Evolutionary conservation across 495 filamentous ascomycete genomes (phyloP).

Genomic region (Chaetomium fimeti): DNA sequence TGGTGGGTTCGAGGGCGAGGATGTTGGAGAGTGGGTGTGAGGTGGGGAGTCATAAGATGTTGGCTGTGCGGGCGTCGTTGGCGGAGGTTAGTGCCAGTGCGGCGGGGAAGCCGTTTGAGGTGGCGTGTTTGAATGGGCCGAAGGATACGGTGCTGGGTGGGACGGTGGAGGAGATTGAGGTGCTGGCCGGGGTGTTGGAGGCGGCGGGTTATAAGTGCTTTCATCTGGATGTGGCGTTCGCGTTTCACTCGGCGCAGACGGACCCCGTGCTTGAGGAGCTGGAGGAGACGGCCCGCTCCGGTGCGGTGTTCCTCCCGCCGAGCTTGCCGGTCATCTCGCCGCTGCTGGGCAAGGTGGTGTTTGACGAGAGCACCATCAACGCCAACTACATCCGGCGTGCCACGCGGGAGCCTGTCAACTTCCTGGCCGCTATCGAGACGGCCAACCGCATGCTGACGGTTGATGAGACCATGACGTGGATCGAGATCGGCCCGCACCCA

Average conservation of each 20-base stretch:
- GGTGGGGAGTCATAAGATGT: constrained; percentile 67
- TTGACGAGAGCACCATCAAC: constrained; percentile 57
- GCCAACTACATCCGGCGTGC: constrained; percentile 63
- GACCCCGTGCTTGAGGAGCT: constrained; percentile 70
- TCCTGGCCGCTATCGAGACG: constrained; percentile 62
- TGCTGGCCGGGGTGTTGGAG: constrained; percentile 58
- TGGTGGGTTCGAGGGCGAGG: constrained; percentile 74
- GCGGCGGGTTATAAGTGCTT: constrained; percentile 63
- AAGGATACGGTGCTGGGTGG: constrained; percentile 63
- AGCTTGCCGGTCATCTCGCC: constrained; percentile 70
- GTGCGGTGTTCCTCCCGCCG: constrained; percentile 61
- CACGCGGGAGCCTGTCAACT: constrained; percentile 71
- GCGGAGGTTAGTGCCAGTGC: constrained; percentile 39
- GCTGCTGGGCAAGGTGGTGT: constrained; percentile 57
- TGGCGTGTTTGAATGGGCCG: constrained; percentile 64
- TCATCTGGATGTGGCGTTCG: constrained; percentile 69
- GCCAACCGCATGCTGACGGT: constrained; percentile 51
- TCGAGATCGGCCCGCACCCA: constrained; percentile 71
- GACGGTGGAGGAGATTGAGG: constrained; percentile 49
- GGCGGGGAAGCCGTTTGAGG: constrained; percentile 29
- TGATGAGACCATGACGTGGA: constrained; percentile 55
- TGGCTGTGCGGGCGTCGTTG: constrained; percentile 54
- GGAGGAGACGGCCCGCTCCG: constrained; percentile 52
- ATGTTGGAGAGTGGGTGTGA: constrained; percentile 70
- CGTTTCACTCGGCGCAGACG: constrained; percentile 79